Evolutionary conservation across 495 filamentous ascomycete species (phyloP), one percentile per base, ranked within the genome.

Genomic region (Terfezia boudieri): DNA sequence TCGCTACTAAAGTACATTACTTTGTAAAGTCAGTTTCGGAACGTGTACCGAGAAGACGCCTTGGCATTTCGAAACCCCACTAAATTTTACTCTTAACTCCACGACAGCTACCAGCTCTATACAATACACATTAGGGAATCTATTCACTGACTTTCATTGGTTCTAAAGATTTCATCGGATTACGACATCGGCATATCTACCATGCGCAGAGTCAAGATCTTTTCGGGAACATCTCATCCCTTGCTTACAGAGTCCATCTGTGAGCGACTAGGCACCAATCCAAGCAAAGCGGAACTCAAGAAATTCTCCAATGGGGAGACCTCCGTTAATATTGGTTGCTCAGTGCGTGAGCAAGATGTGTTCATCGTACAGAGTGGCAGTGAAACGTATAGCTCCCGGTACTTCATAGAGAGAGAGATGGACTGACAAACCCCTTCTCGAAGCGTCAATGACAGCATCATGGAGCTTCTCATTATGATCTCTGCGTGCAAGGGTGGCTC

Each of bases 381-480:
- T 68, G 73, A 76, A 62, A 88, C 84, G 76, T 65, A 71, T 61
- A 56, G 59, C 56, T 37, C 22, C 35, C 49, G 8, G 41, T 51
- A 22, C 9, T 16, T 12, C 36, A 14, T 37, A 17, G 37, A 32
- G 26, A 32, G 26, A 32, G 26, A 1, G 4, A 32, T 32, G 26
- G 26, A 32, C 26, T 32, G 26, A 32, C 7, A 7, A 7, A 32
- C 26, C 26, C 26, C 26, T 32, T 32, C 26, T 35, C 35, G 58
- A 67, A 74, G 61, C 41, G 92, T 94, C 74, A 98, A 98, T 70
- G 92, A 98, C 70, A 89, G 84, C 59, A 83, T 98, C 63, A 94
- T 98, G 84, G 90, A 98, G 73, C 74, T 98, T 56, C 77, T 96
- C 62, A 95, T 98, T 68, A 88, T 98, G 82, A 94, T 96, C 62